Percentiles rank a stretch among this genome's conserved stretches.
These are phyloP conservation scores for Metahyphopichia silvanorum DNA, from an alignment of 805 yeast species.

Conservation along the genomic window DNA sequence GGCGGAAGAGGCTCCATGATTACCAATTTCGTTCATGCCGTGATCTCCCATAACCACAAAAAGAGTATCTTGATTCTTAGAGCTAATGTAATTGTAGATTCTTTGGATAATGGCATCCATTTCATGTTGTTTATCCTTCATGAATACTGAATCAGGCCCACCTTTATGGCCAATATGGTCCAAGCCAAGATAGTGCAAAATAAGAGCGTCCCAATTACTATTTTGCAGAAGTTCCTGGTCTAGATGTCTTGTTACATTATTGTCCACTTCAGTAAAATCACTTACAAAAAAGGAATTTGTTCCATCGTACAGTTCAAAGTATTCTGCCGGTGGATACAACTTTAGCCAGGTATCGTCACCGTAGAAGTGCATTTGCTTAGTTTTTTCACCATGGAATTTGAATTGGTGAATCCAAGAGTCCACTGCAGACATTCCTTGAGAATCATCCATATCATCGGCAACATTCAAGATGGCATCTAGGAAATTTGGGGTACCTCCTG, in stretches of 20 bases:
- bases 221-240: constrained; percentile 49
- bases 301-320: constrained; percentile 71
- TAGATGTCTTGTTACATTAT: constrained; percentile 87
- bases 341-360: constrained; percentile 99
- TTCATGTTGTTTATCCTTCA: constrained; percentile 80
- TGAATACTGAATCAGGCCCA: constrained; percentile 77
- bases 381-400: constrained; percentile 14
- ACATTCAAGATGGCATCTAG: constrained; percentile 91
- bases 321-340: constrained; percentile 60
- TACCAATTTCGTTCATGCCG: constrained; percentile 94
- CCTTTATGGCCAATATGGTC: constrained; percentile 99
- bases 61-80: constrained; percentile 43
- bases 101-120: constrained; percentile 69
- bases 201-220: constrained; percentile 74
- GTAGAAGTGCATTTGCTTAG: constrained; percentile 66
- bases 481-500: constrained; percentile 93
- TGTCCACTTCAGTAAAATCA: constrained; percentile 92
- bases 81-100: constrained; percentile 38
- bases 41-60: constrained; percentile 87
- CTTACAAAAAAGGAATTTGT: constrained; percentile 92
- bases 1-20: constrained; percentile 91
- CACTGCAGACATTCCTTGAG: constrained; percentile 65
- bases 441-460: constrained; percentile 79
- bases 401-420: constrained; percentile 89
- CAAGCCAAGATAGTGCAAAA: constrained; percentile 87